phyloP scores from a whole-genome alignment of 441 rosid species.

The Pelargonium australe region DNA sequence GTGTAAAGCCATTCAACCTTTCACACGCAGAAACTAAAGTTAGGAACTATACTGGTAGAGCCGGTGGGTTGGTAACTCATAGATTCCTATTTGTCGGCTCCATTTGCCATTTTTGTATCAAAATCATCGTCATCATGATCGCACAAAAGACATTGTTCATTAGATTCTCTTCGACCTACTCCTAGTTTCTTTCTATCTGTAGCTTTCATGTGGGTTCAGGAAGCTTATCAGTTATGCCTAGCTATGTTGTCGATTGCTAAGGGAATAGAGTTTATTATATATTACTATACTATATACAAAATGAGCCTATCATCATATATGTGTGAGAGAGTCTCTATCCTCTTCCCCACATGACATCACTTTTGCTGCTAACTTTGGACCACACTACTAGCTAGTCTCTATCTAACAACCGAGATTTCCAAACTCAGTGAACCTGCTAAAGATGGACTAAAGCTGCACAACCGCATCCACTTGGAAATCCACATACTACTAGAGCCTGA shows the following conservation, averaged over 20 bases:
- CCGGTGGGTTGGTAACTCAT: neutral
- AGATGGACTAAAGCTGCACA: neutral
- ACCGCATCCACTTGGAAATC: slow-evolving; percentile 2
- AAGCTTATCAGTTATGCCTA: neutral
- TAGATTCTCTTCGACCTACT: neutral
- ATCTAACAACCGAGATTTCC: neutral
- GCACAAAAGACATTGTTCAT: neutral
- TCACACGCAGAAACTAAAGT: slow-evolving; percentile 2
- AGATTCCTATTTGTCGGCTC: neutral
- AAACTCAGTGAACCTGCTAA: neutral
- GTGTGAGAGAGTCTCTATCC: neutral
- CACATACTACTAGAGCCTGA: too few relatives aligned
- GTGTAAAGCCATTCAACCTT: slow-evolving; percentile 1
- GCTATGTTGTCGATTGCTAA: neutral
- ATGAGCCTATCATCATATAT: neutral
- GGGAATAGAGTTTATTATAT: neutral
- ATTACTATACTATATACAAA: too few relatives aligned
- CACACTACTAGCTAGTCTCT: slow-evolving; percentile 1
- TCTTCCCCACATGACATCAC: slow-evolving; percentile 6
- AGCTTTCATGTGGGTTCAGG: neutral
- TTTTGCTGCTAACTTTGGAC: neutral
- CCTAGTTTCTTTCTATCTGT: neutral
- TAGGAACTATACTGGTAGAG: neutral
- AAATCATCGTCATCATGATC: neutral
- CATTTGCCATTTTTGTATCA: neutral